Base-by-base conservation (phyloP, 202 grass and related monocot genomes). In the Setaria italica region DNA sequence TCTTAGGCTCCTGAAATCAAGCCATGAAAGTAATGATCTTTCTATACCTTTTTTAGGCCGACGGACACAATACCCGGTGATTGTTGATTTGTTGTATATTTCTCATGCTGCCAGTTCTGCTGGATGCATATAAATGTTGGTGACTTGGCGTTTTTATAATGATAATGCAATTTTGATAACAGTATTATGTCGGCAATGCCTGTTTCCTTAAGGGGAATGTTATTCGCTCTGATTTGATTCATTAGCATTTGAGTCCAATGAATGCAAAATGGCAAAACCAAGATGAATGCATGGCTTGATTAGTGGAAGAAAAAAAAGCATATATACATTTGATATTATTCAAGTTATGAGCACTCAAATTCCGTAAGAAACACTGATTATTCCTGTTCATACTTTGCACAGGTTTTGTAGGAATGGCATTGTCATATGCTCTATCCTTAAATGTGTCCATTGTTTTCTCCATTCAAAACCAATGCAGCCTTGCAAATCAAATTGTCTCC, bases 401-500 rank as follows among this genome's bases (percentile, higher is more conserved):
- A 98, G 95, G 93, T 47, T 99, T 95, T 91, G 86, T 99, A 21
- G 93, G 96, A 82, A 91, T 99, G 93, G 96, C 91, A 49, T 80
- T 99, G 63, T 95, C 96, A 17, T 94, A 95, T 87, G 96, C 88
- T 48, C 91, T 99, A 53, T 92, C 93, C 63, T 67, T 99, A 67
- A 99, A 99, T 83, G 84, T 70, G 15, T 94, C 93, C 3, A 80
- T 98, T 75, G 88, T 95, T 63, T 85, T 55, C 63, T 95, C 88
- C 35, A 95, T 99, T 48, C 88, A 95, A 91, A 86, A 91, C 25
- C 90, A 99, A 49, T 99, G 93, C 57, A 81, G 53, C 19, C 86
- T 99, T 67, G 82, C 90, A 6, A 99, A 88, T 88, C 74, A 92
- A 66, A 94, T 99, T 12, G 85, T 99, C 67, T 95, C 90, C 16